These are phyloP conservation scores for Yarrowia deformans DNA, from an alignment of 805 yeast species.

Conservation along the genomic window DNA sequence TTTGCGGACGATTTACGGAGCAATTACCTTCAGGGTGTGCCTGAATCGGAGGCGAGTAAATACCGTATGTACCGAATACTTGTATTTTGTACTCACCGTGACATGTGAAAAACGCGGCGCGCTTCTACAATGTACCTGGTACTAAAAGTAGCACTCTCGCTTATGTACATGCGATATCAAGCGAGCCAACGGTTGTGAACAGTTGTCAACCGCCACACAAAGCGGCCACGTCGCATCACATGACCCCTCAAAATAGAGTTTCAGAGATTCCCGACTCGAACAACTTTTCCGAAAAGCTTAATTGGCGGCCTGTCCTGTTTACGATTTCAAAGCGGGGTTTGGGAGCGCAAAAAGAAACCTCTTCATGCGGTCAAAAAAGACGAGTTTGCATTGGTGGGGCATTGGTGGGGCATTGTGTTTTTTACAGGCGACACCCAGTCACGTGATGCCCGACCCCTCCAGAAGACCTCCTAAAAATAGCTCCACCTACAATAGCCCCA, in stretches of 20 bases:
- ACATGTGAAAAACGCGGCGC: background rate
- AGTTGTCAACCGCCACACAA: background rate
- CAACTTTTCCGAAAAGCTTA: background rate
- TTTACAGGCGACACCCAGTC: too few species aligned
- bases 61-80: too few species aligned
- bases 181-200: constrained; percentile 21
- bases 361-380: too few species aligned
- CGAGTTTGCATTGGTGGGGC: too few species aligned
- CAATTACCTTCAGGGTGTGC: too few species aligned
- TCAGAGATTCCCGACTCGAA: constrained; percentile 26
- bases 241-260: constrained; percentile 12
- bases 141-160: constrained; percentile 21
- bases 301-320: constrained; percentile 3
- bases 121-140: background rate
- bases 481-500: too few species aligned
- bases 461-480: too few species aligned
- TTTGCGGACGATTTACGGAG: too few species aligned
- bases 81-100: background rate
- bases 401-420: too few species aligned
- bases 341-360: constrained; percentile 14
- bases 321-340: constrained; percentile 19
- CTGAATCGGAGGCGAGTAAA: too few species aligned
- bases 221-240: constrained; percentile 33
- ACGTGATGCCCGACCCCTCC: background rate
- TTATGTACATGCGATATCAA: constrained; percentile 23